Base-by-base conservation (phyloP, 1,139 yeast genomes). In the Wickerhamomyces sp. region DNA sequence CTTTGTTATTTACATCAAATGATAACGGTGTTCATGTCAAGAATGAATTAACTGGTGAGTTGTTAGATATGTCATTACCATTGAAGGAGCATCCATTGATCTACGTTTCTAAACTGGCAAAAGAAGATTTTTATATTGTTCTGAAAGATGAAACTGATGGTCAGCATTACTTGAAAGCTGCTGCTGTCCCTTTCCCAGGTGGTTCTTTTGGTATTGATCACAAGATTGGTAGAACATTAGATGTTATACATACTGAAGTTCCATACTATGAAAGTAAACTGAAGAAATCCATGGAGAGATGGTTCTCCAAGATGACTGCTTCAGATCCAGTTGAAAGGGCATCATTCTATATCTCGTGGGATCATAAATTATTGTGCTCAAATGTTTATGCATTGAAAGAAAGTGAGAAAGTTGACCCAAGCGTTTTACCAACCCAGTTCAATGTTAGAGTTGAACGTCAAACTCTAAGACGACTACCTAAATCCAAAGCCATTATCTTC, bases 121-220 rank as follows among this genome's bases (percentile, higher is more conserved):
- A 84, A 58, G 90, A 84, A 58, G 90, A 84, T 62, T 82, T 84
- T 55, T 84, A 81, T 58, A 54, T 84, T 40, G 88, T 81, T 30
- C 61, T 69, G 58, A 73, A 77, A 53, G 75, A 29, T 29, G 31
- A 79, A 13, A 63, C 63, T 27, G 86, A 81, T 57, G 86, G 79
- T 1, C 58, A 61, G 40, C 89, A 83, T 60, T 81, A 84, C 60
- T 67, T 84, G 48, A 77, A 75, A 37, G 91, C 87, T 1, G 89
- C 86, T 5, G 87, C 85, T 0, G 90, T 84, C 33, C 88, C 90
- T 8, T 83, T 83, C 63, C 89, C 90, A 2, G 91, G 90, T 33
- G 90, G 90, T 6, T 78, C 83, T 1, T 84, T 83, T 63, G 83
- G 84, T 41, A 78, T 82, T 46, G 63, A 69, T 53, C 59, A 72